phyloP scores from a whole-genome alignment of 768 basidiomycete genomes.

The Candolleomyces eurysporus region DNA sequence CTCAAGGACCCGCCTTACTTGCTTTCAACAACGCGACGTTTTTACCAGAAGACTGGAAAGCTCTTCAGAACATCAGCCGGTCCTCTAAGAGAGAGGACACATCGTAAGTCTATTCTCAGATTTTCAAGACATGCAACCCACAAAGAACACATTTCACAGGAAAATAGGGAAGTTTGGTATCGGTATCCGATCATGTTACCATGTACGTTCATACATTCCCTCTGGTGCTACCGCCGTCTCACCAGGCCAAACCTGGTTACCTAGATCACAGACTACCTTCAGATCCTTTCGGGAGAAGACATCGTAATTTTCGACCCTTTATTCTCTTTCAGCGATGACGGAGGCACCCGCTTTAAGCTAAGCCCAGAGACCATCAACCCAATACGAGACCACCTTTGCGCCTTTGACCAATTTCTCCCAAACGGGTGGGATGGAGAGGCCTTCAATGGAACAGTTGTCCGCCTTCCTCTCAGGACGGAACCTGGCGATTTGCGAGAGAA shows the following conservation, averaged over 20 bases:
- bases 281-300: constrained; percentile 40
- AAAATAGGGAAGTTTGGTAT: constrained; percentile 55
- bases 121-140: background rate
- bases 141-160: constrained; percentile 17
- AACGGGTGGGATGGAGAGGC: constrained; percentile 10
- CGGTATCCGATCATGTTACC: constrained; percentile 51
- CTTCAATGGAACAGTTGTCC: constrained; percentile 42
- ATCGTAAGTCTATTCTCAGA: constrained; percentile 28
- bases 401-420: constrained; percentile 27
- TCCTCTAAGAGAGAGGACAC: constrained; percentile 47
- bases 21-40: constrained; percentile 48
- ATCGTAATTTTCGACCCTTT: constrained; percentile 47
- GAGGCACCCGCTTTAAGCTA: constrained; percentile 31
- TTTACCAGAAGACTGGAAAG: constrained; percentile 40
- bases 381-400: constrained; percentile 29
- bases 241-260: background rate
- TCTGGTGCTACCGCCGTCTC: background rate
- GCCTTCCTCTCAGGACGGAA: constrained; percentile 41
- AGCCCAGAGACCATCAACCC: constrained; percentile 13
- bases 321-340: constrained; percentile 23
- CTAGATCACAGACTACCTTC: constrained; percentile 49
- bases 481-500: constrained; percentile 34
- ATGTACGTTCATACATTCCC: constrained; percentile 29
- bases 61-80: constrained; percentile 38
- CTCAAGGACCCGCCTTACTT: constrained; percentile 45